Conservation (phyloP, 345 rosid species). For the Eucalyptus pauciflora region DNA sequence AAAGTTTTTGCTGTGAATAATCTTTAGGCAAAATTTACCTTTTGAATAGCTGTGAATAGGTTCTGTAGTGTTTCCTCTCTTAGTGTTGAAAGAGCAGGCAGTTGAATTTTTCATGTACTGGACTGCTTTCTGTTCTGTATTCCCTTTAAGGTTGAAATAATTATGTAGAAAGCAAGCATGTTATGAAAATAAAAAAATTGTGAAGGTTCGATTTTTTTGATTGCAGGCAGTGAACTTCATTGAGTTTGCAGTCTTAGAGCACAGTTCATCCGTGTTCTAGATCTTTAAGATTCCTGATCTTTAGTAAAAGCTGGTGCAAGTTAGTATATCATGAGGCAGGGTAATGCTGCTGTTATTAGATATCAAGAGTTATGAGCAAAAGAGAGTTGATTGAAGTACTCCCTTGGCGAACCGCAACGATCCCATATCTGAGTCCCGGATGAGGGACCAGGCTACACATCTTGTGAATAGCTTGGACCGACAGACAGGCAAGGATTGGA, state of each 20-base stretch:
- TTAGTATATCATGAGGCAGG: not conserved
- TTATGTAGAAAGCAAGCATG: not conserved
- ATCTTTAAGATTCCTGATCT: not conserved
- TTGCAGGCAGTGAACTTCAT: not conserved
- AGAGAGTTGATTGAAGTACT: not conserved
- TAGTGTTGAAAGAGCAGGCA: not conserved
- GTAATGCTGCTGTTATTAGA: not conserved
- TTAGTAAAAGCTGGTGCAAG: not conserved
- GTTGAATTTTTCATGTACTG: not conserved
- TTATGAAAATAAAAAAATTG: not conserved
- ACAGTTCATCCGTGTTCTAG: not conserved
- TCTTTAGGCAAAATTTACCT: not conserved
- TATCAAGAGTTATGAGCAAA: not conserved
- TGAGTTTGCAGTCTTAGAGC: not conserved
- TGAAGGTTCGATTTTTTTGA: not conserved
- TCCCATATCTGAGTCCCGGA: not conserved
- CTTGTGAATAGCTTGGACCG: not conserved
- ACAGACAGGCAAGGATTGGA: not conserved
- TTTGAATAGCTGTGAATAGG: not conserved
- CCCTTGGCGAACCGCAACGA: not conserved
- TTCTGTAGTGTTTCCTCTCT: not conserved
- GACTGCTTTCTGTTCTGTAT: not conserved
- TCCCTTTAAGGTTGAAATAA: not conserved
- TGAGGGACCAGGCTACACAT: not conserved
- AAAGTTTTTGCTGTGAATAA: not conserved